Evolutionary conservation across 176 grass and related monocot species (phyloP), one percentile per base, ranked within the genome.

Genomic region (Oryza officinalis): DNA sequence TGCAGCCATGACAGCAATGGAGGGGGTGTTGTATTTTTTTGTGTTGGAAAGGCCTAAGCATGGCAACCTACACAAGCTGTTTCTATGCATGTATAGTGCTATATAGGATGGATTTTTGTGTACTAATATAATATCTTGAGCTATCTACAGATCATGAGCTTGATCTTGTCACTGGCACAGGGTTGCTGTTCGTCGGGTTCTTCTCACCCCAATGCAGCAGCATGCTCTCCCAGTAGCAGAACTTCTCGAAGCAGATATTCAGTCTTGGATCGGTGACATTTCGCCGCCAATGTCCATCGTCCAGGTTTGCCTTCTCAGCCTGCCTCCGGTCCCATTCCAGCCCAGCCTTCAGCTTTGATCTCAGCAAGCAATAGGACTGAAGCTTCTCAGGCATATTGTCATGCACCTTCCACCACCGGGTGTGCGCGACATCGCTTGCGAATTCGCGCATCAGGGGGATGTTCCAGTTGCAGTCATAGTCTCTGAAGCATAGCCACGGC

Each of bases 401-500:
- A 20, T 97, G 94, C 77, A 92, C 90, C 67, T 80, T 86, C 94
- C 94, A 97, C 94, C 94, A 97, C 60, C 90, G 73, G 13, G 54
- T 33, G 11, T 97, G 94, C 0, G 94, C 94, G 6, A 90, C 88
- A n/a, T 97, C 90, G 27, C 92, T 97, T 0, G 94, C 94, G n/a
- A 97, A 97, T 1, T 71, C 78, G 1, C 84, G 89, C 89, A 92
- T 88, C 12, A 49, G 27, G 0, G 54, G 41, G 8, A 80, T 83
- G 83, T 97, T 97, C 94, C 94, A 97, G 74, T 97, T 97, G 85
- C 94, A 97, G 77, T 97, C 94, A 23, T 94, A 97, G 87, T 97
- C 92, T 45, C 81, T 88, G 72, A 97, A 97, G 87, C 94, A 97
- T 69, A 97, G 86, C 94, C 94, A 97, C 15, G 94, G 94, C 74